phyloP scores from a whole-genome alignment of 768 basidiomycete species.

The Podaxis sp. region DNA sequence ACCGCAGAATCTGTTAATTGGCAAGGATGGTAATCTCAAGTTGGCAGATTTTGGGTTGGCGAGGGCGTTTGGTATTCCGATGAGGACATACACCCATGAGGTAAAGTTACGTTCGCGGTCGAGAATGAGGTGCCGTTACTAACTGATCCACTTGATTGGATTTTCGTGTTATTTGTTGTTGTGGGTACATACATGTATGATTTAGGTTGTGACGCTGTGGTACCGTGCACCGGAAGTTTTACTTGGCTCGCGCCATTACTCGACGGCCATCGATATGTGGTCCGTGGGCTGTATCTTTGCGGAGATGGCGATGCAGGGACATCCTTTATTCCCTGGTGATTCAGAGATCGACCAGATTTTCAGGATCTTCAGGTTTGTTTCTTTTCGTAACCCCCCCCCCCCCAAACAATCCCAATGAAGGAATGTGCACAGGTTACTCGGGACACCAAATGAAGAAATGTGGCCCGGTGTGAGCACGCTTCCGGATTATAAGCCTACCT shows the following conservation, averaged over 20 bases:
- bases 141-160: too few species aligned
- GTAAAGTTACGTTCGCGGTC: constrained; percentile 35
- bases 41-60: constrained; percentile 96
- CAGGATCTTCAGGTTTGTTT: constrained; percentile 89
- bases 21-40: constrained; percentile 87
- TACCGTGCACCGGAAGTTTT: constrained; percentile 98
- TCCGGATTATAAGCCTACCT: constrained; percentile 95
- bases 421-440: constrained; percentile 65
- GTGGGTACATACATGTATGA: background rate
- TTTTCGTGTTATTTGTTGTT: too few species aligned
- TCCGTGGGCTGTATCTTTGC: constrained; percentile 99
- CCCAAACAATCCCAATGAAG: background rate
- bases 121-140: background rate
- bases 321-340: constrained; percentile 95
- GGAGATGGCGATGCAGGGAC: constrained; percentile 93
- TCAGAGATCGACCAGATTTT: constrained; percentile 99
- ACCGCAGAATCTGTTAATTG: constrained; percentile 93
- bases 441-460: constrained; percentile 85
- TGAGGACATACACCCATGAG: constrained; percentile 98
- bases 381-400: background rate
- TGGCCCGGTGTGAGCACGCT: constrained; percentile 91
- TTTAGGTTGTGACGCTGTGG: constrained; percentile 97
- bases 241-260: constrained; percentile 93
- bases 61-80: constrained; percentile 95
- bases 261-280: constrained; percentile 99